phyloP scores from a whole-genome alignment of 2,329 filamentous ascomycete genomes.

The Bipolaris oryzae region DNA sequence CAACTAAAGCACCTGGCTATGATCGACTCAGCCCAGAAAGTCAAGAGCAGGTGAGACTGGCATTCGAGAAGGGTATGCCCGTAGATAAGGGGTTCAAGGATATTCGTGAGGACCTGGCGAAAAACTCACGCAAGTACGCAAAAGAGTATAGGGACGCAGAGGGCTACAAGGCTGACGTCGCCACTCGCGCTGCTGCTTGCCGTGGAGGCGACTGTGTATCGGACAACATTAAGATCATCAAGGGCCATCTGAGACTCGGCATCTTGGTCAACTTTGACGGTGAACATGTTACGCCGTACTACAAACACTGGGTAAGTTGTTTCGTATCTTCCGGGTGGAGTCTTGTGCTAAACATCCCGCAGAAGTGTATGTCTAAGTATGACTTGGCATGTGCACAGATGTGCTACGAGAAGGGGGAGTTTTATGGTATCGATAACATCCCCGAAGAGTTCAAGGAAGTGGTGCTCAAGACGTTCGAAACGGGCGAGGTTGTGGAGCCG shows the following conservation, averaged over 20 bases:
- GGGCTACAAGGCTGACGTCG: conserved; percentile 28
- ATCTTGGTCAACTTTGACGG: conserved; percentile 46
- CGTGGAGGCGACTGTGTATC: conserved; percentile 74
- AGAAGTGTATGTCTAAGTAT: conserved; percentile 76
- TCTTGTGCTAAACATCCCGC: neutral
- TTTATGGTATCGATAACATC: conserved; percentile 80
- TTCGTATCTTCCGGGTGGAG: too few species aligned
- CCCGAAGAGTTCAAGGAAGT: conserved; percentile 70
- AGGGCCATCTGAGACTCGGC: conserved; percentile 79
- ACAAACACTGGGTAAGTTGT: conserved; percentile 73
- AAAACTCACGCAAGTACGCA: conserved; percentile 1
- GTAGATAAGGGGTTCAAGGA: conserved; percentile 81
- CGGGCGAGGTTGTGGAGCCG: conserved; percentile 74
- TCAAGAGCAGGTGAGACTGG: conserved; percentile 74
- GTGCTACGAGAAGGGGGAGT: conserved; percentile 60
- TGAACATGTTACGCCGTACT: conserved; percentile 67
- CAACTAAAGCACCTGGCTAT: conserved; percentile 74
- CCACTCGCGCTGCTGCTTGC: conserved; percentile 63
- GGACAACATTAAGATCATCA: conserved; percentile 70
- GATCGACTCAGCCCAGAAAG: conserved; percentile 72
- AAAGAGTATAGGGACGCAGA: conserved; percentile 20
- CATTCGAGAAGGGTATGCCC: conserved; percentile 75
- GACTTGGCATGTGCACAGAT: conserved; percentile 69
- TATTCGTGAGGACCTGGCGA: conserved; percentile 61
- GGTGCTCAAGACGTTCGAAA: conserved; percentile 69